Evolutionary conservation across 768 basidiomycete genomes (phyloP).

Genomic region (Pulveroboletus frians): DNA sequence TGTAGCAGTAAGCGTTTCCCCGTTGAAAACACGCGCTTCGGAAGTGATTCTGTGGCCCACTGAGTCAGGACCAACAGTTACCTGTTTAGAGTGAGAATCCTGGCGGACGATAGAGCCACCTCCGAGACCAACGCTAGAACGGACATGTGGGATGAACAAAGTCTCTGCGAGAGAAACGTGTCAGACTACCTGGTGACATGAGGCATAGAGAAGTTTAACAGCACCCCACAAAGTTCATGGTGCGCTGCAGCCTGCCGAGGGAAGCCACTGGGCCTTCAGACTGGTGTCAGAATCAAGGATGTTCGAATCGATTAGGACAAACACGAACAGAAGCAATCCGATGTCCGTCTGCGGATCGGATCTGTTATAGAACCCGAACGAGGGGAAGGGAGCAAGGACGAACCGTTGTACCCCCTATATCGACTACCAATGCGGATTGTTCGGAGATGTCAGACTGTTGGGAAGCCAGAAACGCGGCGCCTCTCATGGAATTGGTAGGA

Average conservation of each 20-base stretch:
- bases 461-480: slow-evolving; percentile 55
- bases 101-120: slow-evolving; percentile 53
- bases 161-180: slow-evolving; percentile 2
- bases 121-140: slow-evolving; percentile 51
- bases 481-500: slow-evolving; percentile 68
- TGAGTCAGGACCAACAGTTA: slow-evolving; percentile 59
- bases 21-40: slow-evolving; percentile 53
- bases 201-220: slow-evolving; percentile 59
- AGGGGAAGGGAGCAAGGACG: slow-evolving; percentile 13
- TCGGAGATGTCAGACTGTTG: slow-evolving; percentile 30
- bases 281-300: slow-evolving; percentile 8
- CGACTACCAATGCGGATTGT: slow-evolving; percentile 48
- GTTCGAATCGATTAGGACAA: not conserved
- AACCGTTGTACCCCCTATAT: slow-evolving; percentile 59
- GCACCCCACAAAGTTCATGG: slow-evolving; percentile 55
- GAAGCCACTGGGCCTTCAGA: slow-evolving; percentile 45
- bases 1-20: slow-evolving; percentile 52
- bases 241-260: slow-evolving; percentile 60
- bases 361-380: slow-evolving; percentile 11
- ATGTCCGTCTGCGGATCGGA: slow-evolving; percentile 43
- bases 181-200: slow-evolving; percentile 38
- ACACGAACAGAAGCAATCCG: slow-evolving; percentile 46
- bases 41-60: slow-evolving; percentile 51
- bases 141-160: slow-evolving; percentile 1
- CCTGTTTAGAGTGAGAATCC: slow-evolving; percentile 30